phyloP scores from a whole-genome alignment of 495 filamentous ascomycete species.

The Lophiotrema nucula region DNA sequence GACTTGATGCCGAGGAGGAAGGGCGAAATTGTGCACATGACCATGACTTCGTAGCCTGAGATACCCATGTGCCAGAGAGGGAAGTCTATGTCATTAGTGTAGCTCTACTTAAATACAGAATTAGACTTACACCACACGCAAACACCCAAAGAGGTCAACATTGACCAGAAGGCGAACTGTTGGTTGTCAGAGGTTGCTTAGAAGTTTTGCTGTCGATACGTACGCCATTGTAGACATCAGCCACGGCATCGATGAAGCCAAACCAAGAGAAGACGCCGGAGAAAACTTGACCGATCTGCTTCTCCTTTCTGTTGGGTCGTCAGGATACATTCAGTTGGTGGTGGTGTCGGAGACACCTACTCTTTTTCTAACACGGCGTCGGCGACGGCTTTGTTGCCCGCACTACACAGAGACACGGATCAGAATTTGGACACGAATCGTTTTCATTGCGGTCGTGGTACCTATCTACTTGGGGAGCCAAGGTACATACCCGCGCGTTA shows the following conservation, averaged over 20 bases:
- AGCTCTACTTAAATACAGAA: not conserved
- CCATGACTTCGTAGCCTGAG: slow-evolving; percentile 88
- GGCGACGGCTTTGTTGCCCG: slow-evolving; percentile 60
- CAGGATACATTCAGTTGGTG: not conserved
- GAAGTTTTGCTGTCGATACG: slow-evolving; percentile 39
- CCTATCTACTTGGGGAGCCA: slow-evolving; percentile 87
- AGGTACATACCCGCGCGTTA: slow-evolving; percentile 98
- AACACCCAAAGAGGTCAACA: slow-evolving; percentile 82
- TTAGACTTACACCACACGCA: slow-evolving; percentile 86
- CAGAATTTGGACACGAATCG: slow-evolving; percentile 26
- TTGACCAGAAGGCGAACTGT: slow-evolving; percentile 94
- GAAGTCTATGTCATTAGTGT: slow-evolving; percentile 61
- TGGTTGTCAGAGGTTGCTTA: slow-evolving; percentile 14
- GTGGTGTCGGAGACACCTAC: slow-evolving; percentile 51
- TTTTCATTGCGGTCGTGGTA: slow-evolving; percentile 33
- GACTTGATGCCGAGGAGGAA: slow-evolving; percentile 72
- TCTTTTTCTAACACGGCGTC: slow-evolving; percentile 85
- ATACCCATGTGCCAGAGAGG: slow-evolving; percentile 99
- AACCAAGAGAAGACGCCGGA: slow-evolving; percentile 68
- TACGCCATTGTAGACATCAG: slow-evolving; percentile 93
- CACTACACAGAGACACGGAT: slow-evolving; percentile 16
- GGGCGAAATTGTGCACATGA: slow-evolving; percentile 82
- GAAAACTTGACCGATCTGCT: slow-evolving; percentile 67
- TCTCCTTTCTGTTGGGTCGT: slow-evolving; percentile 64
- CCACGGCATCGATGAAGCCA: slow-evolving; percentile 74